Evolutionary conservation across 139 green algal genomes (phyloP).

Genomic region (Tetradesmus obliquus): DNA sequence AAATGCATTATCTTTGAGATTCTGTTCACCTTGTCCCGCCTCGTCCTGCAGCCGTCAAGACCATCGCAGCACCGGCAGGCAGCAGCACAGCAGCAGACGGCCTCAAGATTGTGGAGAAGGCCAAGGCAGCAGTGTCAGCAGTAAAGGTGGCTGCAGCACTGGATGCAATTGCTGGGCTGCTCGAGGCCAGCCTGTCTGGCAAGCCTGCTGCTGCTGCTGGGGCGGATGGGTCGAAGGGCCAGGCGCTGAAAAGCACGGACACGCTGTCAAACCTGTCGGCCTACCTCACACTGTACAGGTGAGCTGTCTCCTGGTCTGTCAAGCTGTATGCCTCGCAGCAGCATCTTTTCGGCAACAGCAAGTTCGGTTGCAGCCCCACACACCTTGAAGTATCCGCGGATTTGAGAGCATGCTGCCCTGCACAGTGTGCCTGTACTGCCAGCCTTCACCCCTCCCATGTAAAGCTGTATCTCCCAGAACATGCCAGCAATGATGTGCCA

Average conservation of each 20-base stretch:
- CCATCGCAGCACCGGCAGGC: constrained; percentile 15
- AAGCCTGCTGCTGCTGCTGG: not conserved
- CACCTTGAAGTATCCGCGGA: too few relatives aligned
- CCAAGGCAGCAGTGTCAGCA: constrained; percentile 40
- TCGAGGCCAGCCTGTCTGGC: not conserved
- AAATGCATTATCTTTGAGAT: not conserved
- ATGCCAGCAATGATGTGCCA: too few relatives aligned
- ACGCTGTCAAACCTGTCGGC: constrained; percentile 39
- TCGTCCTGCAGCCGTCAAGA: constrained; percentile 20
- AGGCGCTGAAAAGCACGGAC: constrained; percentile 30
- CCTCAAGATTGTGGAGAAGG: constrained; percentile 43
- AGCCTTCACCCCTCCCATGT: too few relatives aligned
- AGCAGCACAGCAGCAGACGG: not conserved
- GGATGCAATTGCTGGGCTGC: not conserved
- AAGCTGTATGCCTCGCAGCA: too few relatives aligned
- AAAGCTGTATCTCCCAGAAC: too few relatives aligned
- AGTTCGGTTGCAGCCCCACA: too few relatives aligned
- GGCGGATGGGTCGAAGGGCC: not conserved
- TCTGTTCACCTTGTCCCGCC: not conserved
- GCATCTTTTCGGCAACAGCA: too few relatives aligned
- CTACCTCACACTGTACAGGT: constrained; percentile 45
- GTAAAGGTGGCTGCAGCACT: constrained; percentile 23
- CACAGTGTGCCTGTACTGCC: not conserved
- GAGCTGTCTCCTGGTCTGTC: not conserved
- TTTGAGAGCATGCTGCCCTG: not conserved